Conservation (phyloP, 163 green algal species). For the Scenedesmus sp. region DNA sequence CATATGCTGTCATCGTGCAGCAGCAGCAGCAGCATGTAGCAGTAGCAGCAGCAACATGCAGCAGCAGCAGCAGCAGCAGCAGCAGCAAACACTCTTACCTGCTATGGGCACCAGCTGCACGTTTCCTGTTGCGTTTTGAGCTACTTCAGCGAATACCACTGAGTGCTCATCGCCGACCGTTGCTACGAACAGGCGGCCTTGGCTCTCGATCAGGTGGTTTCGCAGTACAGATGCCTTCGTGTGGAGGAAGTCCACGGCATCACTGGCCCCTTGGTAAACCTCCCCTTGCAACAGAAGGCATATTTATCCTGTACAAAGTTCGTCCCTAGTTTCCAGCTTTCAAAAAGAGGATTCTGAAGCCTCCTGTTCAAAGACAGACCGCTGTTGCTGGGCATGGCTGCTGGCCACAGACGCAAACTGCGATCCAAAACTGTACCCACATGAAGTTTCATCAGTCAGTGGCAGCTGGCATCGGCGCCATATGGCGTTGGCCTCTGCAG, state of each 20-base stretch:
- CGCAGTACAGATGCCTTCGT: slow-evolving; percentile 56
- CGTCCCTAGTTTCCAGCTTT: slow-evolving; percentile 50
- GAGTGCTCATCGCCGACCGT: neutral
- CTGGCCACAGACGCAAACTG: too few relatives aligned
- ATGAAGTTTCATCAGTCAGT: too few relatives aligned
- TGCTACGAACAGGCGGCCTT: slow-evolving; percentile 50
- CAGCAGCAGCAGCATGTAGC: neutral
- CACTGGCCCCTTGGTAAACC: neutral
- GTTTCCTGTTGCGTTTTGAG: neutral
- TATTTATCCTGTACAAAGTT: neutral
- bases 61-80: neutral
- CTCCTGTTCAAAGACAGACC: neutral
- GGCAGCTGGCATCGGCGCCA: neutral
- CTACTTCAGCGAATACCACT: neutral
- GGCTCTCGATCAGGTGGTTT: slow-evolving; percentile 60
- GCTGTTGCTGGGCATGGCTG: neutral
- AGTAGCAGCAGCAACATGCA: neutral
- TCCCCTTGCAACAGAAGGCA: neutral
- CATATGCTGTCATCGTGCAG: neutral
- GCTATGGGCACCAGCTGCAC: neutral
- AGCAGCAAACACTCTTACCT: slow-evolving; percentile 8
- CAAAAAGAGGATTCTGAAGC: slow-evolving; percentile 11
- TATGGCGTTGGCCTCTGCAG: neutral
- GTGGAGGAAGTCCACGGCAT: slow-evolving; percentile 60
- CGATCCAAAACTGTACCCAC: too few relatives aligned